Evolutionary conservation across 805 yeast species (phyloP).

Genomic region (Starmerella stigmatis): DNA sequence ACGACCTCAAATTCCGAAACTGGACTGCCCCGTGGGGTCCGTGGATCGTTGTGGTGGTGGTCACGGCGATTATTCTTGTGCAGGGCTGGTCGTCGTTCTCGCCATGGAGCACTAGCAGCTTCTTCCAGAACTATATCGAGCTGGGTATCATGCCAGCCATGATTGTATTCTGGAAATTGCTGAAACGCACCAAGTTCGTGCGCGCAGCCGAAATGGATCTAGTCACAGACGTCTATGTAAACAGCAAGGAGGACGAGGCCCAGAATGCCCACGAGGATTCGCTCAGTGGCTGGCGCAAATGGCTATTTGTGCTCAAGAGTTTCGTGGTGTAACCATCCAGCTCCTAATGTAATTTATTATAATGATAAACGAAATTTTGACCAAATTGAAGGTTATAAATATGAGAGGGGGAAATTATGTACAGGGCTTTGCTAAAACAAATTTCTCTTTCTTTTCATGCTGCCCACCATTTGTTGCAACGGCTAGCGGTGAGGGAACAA

Average conservation of each 20-base stretch:
- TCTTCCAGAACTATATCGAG: slow-evolving; percentile 59
- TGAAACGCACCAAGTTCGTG: slow-evolving; percentile 54
- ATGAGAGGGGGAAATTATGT: neutral
- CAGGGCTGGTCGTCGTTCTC: slow-evolving; percentile 57
- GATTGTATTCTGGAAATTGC: slow-evolving; percentile 48
- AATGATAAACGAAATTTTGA: neutral
- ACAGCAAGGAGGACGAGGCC: slow-evolving; percentile 40
- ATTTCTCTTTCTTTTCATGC: no score
- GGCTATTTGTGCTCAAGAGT: slow-evolving; percentile 27
- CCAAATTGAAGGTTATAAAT: neutral
- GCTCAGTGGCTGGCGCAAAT: slow-evolving; percentile 38
- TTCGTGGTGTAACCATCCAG: slow-evolving; percentile 9
- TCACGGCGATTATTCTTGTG: slow-evolving; percentile 41
- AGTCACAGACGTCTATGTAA: slow-evolving; percentile 62
- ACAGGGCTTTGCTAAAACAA: neutral
- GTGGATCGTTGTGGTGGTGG: slow-evolving; percentile 38
- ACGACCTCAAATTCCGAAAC: slow-evolving; percentile 39
- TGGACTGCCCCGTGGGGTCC: slow-evolving; percentile 45
- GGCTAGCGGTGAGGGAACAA: no score
- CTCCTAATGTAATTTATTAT: neutral
- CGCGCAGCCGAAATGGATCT: slow-evolving; percentile 63
- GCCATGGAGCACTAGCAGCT: slow-evolving; percentile 56
- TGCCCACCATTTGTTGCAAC: no score
- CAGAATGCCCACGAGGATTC: slow-evolving; percentile 34
- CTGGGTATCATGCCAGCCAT: slow-evolving; percentile 44